Conservation (phyloP, 257 asterid species). For the Euphrasia confusa region DNA sequence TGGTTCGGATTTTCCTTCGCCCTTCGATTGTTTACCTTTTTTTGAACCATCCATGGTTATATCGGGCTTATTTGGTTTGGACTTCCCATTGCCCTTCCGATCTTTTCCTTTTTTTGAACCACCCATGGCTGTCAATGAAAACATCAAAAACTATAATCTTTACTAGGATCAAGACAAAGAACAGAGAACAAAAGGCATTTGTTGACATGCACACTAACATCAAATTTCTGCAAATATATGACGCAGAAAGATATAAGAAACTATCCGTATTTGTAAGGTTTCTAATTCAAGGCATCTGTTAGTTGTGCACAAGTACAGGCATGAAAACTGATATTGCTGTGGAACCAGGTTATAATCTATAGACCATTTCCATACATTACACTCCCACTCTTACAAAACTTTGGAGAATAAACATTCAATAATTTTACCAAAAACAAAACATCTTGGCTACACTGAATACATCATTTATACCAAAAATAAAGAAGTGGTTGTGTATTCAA, state of each 20-base stretch:
- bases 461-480: background rate
- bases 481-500: background rate
- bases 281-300: constrained; percentile 12
- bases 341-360: background rate
- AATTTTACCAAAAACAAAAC: background rate
- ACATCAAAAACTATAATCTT: background rate
- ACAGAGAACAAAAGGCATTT: background rate
- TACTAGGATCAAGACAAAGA: background rate
- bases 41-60: background rate
- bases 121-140: constrained; percentile 23
- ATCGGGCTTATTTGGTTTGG: background rate
- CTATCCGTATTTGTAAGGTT: background rate
- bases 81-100: background rate
- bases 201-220: background rate
- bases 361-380: background rate
- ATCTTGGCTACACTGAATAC: background rate
- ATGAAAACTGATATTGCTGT: background rate
- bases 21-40: background rate
- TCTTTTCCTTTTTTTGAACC: constrained; percentile 4
- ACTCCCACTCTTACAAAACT: background rate
- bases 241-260: background rate
- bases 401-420: background rate
- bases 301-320: background rate
- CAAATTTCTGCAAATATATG: background rate
- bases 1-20: background rate